Evolutionary conservation across 331 rosid genomes (phyloP), one percentile per base, ranked within the genome.

Genomic region (Prunus yedoensis): DNA sequence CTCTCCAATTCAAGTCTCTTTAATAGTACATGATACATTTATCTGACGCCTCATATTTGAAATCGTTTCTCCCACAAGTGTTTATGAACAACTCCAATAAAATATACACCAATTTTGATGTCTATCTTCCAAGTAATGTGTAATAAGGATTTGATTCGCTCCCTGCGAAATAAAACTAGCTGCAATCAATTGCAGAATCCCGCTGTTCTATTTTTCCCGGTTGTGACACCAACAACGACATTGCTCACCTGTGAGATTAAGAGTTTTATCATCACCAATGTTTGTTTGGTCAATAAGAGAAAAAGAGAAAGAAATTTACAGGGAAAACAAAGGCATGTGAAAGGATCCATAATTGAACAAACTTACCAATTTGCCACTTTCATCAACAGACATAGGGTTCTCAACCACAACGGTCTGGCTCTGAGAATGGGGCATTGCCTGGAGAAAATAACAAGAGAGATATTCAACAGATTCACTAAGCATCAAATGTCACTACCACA

Each of bases 321-420:
- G 1, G 25, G 46, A 82, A 70, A 72, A 77, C 15, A 30, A 43
- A 58, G 53, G 46, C 51, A 14, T 13, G n/a, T 74, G 38, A 51
- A 77, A 57, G 63, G 28, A 61, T 25, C 32, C 30, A 28, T 51
- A 45, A 72, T 20, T 32, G 62, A 35, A 47, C n/a, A 7, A 12
- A 73, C 74, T 82, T 85, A 94, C 98, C 98, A 91, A 83, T 86
- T 94, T 94, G 62, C 98, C 98, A 78, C 94, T 94, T 80, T 95
- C 93, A 23, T 94, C 94, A 25, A 90, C 88, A 17, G 98, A 83
- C 98, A 90, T 94, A 5, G 98, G 98, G 89, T 94, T 94, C 90
- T 94, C 98, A 45, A 94, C 96, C 21, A 94, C 96, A 20, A 94
- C 96, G 38, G 98, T 94, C 82, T 94, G 98, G 84, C 87, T 85